Base-by-base conservation (phyloP, 1,284 basidiomycete species). In the Puccinia novopanici region DNA sequence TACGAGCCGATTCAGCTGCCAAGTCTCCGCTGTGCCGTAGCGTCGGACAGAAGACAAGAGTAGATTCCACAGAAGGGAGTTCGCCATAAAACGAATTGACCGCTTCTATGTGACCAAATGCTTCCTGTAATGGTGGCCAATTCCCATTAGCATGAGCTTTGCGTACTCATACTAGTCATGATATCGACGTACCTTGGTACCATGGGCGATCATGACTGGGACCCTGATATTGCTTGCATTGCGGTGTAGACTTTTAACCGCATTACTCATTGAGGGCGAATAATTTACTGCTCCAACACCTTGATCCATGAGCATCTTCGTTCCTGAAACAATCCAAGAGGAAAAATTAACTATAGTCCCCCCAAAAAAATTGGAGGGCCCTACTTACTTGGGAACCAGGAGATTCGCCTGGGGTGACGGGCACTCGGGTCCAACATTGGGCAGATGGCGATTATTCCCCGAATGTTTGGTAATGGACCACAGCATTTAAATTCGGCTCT, bases 131-230 rank as follows among this genome's bases (percentile, higher is more conserved):
- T 42, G 0, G 27, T 34, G 12, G 24, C 22, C 10, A 63, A 24
- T 12, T 68, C 27, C 45, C 12, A 42, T 75, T n/a, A 61, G 57
- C 10, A 22, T 61, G 24, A 0, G 42, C 8, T 19, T n/a, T 12
- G 10, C 12, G 19, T 55, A 5, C 22, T 24, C n/a, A n/a, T 0
- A 22, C 24, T 42, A 59, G 30, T 63, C 30, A 34, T 9, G 19
- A 12, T 63, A 8, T 13, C 12, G 40, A 68, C 17, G 15, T 61
- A 75, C 73, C 73, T 75, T 59, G 34, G 73, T 61, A 45, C 73
- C 73, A 75, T 75, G 73, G 6, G 57, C 73, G 10, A 75, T 75
- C 37, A 75, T 42, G 17, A 75, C 73, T 10, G 73, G 73, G 27
- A 75, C 48, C 17, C 40, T 48, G 22, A 75, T 75, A 13, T 63